A percentile compares a stretch with the other conserved stretches of the same genome.
phyloP scores from a whole-genome alignment of 495 filamentous ascomycete genomes.

The Haplographium delicatum region DNA sequence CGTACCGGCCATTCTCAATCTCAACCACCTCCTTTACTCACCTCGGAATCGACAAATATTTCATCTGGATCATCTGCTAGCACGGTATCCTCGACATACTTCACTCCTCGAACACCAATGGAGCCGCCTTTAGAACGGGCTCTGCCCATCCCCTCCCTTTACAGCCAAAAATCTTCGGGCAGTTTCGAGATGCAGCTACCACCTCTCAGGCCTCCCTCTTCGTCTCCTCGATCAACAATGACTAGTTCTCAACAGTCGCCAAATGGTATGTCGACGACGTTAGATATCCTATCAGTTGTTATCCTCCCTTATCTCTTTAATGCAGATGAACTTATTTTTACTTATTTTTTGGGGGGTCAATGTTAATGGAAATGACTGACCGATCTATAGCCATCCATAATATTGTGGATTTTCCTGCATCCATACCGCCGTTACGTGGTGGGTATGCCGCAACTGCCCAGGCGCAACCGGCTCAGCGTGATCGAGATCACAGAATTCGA shows the following conservation, averaged over 20 bases:
- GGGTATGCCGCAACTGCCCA: slow-evolving; percentile 3
- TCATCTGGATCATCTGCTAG: slow-evolving; percentile 21
- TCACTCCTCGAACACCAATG: slow-evolving; percentile 21
- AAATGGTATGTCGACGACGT: slow-evolving; percentile 15
- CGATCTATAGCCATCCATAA: slow-evolving; percentile 2
- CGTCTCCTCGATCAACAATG: slow-evolving; percentile 21
- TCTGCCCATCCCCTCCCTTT: slow-evolving; percentile 22
- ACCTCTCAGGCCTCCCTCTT: slow-evolving; percentile 21
- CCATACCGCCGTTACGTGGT: slow-evolving; percentile 17
- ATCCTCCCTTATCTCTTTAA: background rate
- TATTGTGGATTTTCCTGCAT: slow-evolving; percentile 15
- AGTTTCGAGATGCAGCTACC: slow-evolving; percentile 25
- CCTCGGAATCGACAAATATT: slow-evolving; percentile 17
- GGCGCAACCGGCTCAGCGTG: background rate
- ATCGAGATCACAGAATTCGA: slow-evolving; percentile 5
- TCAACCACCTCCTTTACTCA: slow-evolving; percentile 15
- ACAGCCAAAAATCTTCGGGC: slow-evolving; percentile 14
- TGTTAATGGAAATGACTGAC: background rate
- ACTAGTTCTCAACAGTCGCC: slow-evolving; percentile 14
- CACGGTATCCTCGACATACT: slow-evolving; percentile 17
- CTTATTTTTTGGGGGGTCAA: background rate
- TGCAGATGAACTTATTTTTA: background rate
- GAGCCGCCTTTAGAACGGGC: slow-evolving; percentile 25
- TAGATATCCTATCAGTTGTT: background rate
- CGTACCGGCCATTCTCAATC: slow-evolving; percentile 14